Evolutionary conservation across 805 yeast genomes (phyloP), one percentile per base, ranked within the genome.

Genomic region (Ogataea nitratoaversa): DNA sequence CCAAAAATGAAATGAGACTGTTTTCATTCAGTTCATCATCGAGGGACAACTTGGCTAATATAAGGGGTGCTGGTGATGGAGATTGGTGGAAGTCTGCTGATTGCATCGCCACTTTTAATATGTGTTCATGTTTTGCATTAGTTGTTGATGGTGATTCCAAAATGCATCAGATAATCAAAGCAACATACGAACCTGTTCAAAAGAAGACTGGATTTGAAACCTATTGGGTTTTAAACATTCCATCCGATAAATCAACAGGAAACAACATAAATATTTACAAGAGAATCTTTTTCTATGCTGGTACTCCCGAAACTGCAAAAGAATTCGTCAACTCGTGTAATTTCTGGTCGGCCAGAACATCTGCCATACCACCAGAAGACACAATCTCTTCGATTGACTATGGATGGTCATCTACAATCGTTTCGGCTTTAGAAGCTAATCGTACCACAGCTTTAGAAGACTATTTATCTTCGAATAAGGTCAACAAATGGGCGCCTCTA

Each of bases 341-440:
- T 60, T 89, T 85, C 58, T 89, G 96, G 96, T 86, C 95, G 2
- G 85, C 91, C 2, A 74, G 93, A 48, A 74, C 84, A 28, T 82
- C 95, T 6, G 82, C 89, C 13, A 81, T 86, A 17, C 95, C 95
- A 3, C 71, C 79, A 0, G 84, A 81, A 52, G 82, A 79, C 40
- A 79, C 83, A 46, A 70, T 85, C 24, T 79, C 88, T 2, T 80
- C 91, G 5, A 74, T 81, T 43, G 95, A 89, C 57, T 88, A 78
- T 56, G 96, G 96, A 2, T 88, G 95, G 95, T 69, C 71, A 20
- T 56, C 43, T n/a, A 48, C 46, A 18, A 16, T 57, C 24, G 16
- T 51, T 8, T 23, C 53, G 13, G 60, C 36, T 3, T 30, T 50
- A 9, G 38, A 36, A 3, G 16, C 19, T 5, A 37, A 33, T 4